These are phyloP conservation scores for Picochlorum sp. DNA, from an alignment of 139 green algal species.

Conservation along the genomic window DNA sequence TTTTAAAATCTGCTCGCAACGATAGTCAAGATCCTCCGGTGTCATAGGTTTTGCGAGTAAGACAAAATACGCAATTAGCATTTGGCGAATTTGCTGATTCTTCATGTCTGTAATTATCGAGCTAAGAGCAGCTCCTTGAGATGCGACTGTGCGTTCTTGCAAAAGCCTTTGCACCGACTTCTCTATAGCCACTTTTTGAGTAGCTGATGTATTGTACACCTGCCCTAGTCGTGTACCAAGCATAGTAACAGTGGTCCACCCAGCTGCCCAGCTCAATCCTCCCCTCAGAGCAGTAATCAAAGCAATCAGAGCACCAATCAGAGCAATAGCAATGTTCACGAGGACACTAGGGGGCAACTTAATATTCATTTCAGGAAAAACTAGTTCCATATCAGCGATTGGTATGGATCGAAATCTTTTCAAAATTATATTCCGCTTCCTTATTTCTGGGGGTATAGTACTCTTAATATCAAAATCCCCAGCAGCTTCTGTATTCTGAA, in stretches of 20 bases:
- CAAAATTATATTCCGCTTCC: slow-evolving; percentile 51
- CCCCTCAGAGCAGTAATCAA: neutral
- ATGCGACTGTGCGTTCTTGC: slow-evolving; percentile 15
- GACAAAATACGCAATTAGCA: slow-evolving; percentile 25
- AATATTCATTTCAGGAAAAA: slow-evolving; percentile 61
- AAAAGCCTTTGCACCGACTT: slow-evolving; percentile 17
- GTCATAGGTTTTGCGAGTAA: slow-evolving; percentile 3
- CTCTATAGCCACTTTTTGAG: slow-evolving; percentile 12
- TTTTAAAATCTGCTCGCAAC: slow-evolving; percentile 30
- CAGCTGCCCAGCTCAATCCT: neutral
- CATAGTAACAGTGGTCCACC: slow-evolving; percentile 6
- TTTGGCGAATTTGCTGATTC: slow-evolving; percentile 14
- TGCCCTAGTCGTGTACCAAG: slow-evolving; percentile 8
- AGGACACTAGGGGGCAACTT: neutral
- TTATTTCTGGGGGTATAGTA: neutral
- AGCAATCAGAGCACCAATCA: neutral
- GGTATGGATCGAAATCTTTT: slow-evolving; percentile 61
- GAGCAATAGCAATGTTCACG: neutral
- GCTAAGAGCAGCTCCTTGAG: slow-evolving; percentile 9
- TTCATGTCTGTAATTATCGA: slow-evolving; percentile 16
- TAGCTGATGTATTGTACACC: slow-evolving; percentile 6
- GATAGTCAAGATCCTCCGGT: slow-evolving; percentile 19
- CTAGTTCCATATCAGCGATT: slow-evolving; percentile 68
- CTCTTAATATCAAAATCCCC: slow-evolving; percentile 17
- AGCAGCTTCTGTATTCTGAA: neutral